Evolutionary conservation across 352 stramenopile genomes (phyloP).

Genomic region (Globisporangium parvum): DNA sequence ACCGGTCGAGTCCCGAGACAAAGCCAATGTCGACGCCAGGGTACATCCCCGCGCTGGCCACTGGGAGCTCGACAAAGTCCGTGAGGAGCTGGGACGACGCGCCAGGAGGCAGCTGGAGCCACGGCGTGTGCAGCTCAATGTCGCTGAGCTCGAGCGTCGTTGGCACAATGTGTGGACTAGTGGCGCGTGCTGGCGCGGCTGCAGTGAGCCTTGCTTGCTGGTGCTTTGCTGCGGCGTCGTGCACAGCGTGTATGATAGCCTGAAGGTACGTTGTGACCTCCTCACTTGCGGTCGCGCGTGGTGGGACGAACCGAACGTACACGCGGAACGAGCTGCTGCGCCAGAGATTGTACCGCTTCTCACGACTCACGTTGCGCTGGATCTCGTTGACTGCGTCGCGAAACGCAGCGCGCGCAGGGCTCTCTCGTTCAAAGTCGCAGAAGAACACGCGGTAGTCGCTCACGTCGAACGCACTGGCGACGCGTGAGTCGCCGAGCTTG

Average conservation of each 20-base stretch:
- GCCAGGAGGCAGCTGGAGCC: not conserved
- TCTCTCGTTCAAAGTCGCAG: too few species aligned
- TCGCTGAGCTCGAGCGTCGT: slow-evolving; percentile 2
- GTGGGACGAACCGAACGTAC: not conserved
- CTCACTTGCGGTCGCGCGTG: not conserved
- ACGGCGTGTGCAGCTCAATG: slow-evolving; percentile 5
- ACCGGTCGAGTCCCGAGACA: not conserved
- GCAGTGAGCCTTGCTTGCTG: not conserved
- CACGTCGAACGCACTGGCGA: too few species aligned
- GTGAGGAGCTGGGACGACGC: not conserved
- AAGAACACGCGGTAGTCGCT: too few species aligned
- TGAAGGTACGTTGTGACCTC: not conserved
- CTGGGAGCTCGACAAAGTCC: slow-evolving; percentile 2
- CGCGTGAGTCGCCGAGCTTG: too few species aligned
- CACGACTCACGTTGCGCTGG: too few species aligned
- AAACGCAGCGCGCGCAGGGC: too few species aligned
- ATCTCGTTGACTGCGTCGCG: too few species aligned
- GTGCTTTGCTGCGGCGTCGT: not conserved
- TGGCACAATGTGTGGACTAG: not conserved
- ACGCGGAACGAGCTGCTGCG: not conserved
- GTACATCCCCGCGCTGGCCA: slow-evolving; percentile 1
- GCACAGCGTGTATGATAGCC: not conserved
- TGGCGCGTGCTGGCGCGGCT: not conserved
- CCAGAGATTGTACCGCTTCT: too few species aligned
- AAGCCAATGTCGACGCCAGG: not conserved